Evolutionary conservation across 2,329 filamentous ascomycete species (phyloP).

Genomic region (Aspergillus transmontanensis): DNA sequence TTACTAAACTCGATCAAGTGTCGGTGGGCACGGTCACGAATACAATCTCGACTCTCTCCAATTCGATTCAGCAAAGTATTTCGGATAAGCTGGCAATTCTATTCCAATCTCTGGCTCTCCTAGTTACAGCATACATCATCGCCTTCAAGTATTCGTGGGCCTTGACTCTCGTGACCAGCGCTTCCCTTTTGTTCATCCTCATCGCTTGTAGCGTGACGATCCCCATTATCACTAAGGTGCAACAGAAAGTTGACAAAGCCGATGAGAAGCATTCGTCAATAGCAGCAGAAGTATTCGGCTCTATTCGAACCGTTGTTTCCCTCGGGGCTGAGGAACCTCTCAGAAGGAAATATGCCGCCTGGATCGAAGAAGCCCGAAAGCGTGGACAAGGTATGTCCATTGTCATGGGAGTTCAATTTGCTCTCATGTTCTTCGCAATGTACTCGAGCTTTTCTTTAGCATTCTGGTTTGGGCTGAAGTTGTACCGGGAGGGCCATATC

Average conservation of each 20-base stretch:
- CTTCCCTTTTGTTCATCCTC: conserved; percentile 48
- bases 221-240: conserved; percentile 36
- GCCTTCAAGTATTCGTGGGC: conserved; percentile 57
- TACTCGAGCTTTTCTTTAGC: conserved; percentile 39
- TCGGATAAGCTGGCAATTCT: conserved; percentile 54
- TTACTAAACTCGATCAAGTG: conserved; percentile 53
- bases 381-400: conserved; percentile 32
- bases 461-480: conserved; percentile 42
- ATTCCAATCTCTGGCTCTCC: conserved; percentile 44
- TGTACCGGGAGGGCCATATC: conserved; percentile 38
- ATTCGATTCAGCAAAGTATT: conserved; percentile 57
- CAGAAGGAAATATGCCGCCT: conserved; percentile 37
- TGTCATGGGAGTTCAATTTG: conserved; percentile 35
- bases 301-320: conserved; percentile 49
- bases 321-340: conserved; percentile 46
- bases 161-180: conserved; percentile 54
- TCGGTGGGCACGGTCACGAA: conserved; percentile 54
- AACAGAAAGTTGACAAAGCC: conserved; percentile 40
- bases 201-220: conserved; percentile 34
- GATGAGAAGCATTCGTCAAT: conserved; percentile 42
- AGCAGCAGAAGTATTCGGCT: conserved; percentile 45
- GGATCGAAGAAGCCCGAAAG: conserved; percentile 40
- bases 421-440: conserved; percentile 39
- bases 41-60: conserved; percentile 56
- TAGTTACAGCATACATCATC: conserved; percentile 52